Evolutionary conservation across 148 eudicot genomes (phyloP), one percentile per base, ranked within the genome.

Genomic region (Bassia scoparia): DNA sequence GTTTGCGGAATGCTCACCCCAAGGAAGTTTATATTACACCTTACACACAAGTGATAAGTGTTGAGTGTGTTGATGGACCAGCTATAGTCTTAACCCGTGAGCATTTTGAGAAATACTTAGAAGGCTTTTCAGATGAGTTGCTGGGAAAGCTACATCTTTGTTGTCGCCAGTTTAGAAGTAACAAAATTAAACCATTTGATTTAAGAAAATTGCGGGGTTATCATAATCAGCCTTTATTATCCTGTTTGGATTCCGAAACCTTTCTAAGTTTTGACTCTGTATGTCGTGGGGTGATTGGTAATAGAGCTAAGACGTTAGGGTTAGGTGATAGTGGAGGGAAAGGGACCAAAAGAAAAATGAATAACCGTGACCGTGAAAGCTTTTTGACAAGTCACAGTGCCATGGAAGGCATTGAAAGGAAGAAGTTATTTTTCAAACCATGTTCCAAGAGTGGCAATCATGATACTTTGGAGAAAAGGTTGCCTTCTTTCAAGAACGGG

Each of bases 1-100:
- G 87, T 67, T 55, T 96, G 55, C 85, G 83, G 30, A 92, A 90
- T 67, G 81, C 87, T 73, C 89, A 92, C 81, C 94, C 97, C 30
- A 89, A 89, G 80, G 99, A 96, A 83, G 92, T 96, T 73, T 96
- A 92, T 72, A 89, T 90, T 69, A 96, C 99, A 17, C 94, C 99
- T 29, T 82, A 90, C 75, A 86, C 90, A 17, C 99, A 96, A 60
- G 99, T 92, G 31, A 92, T 92, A 21, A 96, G 99, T 74, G 96
- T 84, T 13, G 99, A 96, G 76, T 96, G 99, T 77, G 89, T 96
- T 56, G 97, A 96, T 74, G 97, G 99, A 71, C 96, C 94, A 35
- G 96, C 99, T 81, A 79, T 84, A 71, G 90, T 96, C 41, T 84
- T 96, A 72, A 88, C 92, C 72, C 95, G 84, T 58, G 95, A 87